phyloP scores from a whole-genome alignment of 306 rosid genomes.

The Carpinus viminea region DNA sequence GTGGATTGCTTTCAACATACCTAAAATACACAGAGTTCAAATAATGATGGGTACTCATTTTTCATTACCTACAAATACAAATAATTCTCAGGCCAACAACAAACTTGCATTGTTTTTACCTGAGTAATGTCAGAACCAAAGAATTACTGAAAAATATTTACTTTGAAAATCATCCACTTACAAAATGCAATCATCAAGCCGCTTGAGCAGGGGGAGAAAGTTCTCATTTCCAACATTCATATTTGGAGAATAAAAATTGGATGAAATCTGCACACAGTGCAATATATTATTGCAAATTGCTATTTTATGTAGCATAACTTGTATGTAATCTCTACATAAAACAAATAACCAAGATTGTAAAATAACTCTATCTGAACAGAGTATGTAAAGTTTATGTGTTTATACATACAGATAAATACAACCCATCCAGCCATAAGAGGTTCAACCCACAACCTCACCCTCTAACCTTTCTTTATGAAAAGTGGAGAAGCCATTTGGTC shows the following conservation, averaged over 20 bases:
- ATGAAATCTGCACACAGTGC: conserved; percentile 65
- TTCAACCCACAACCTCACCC: background rate
- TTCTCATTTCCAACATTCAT: conserved; percentile 86
- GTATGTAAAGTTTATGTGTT: background rate
- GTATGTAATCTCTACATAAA: background rate
- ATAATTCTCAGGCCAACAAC: background rate
- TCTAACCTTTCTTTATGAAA: background rate
- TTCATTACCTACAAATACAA: conserved; percentile 18
- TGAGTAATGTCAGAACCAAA: background rate
- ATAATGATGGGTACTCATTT: background rate
- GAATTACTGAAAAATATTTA: conserved; percentile 5
- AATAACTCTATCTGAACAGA: background rate
- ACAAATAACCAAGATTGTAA: background rate
- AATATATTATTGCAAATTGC: conserved; percentile 9
- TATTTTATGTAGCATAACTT: background rate
- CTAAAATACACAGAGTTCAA: conserved; percentile 44
- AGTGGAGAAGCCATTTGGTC: background rate
- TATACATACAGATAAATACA: background rate
- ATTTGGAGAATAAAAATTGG: conserved; percentile 90
- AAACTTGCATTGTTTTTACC: background rate
- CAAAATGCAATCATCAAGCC: conserved; percentile 96
- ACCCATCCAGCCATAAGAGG: background rate
- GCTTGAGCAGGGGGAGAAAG: conserved; percentile 87
- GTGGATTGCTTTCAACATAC: conserved; percentile 91
- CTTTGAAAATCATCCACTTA: conserved; percentile 46